phyloP scores from a whole-genome alignment of 805 yeast genomes.

The Saturnispora galanensis region DNA sequence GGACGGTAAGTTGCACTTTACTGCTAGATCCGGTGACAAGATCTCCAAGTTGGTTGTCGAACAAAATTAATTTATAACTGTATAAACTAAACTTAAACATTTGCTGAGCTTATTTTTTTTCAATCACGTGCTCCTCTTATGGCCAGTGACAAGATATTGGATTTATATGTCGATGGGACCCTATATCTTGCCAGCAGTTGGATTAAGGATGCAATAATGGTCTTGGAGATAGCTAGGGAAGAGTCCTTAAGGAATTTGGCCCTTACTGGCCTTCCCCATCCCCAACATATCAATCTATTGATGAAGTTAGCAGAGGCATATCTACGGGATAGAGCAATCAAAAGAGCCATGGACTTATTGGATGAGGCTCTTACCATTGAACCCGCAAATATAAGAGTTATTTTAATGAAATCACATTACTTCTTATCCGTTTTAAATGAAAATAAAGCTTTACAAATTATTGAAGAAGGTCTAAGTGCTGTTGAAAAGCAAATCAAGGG shows the following conservation, averaged over 20 bases:
- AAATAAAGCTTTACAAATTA: conserved; percentile 7
- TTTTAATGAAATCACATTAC: conserved; percentile 2
- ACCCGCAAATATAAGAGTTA: conserved; percentile 4
- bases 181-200: conserved; percentile 6
- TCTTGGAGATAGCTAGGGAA: conserved; percentile 1
- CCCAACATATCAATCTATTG: conserved; percentile 2
- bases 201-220: conserved; percentile 6
- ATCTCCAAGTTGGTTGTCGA: conserved; percentile 41
- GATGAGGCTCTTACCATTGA: conserved; percentile 5
- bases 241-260: not conserved
- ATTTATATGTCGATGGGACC: conserved; percentile 5
- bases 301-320: conserved; percentile 5
- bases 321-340: not conserved
- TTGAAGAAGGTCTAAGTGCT: not conserved
- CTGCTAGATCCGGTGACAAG: conserved; percentile 47
- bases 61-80: conserved; percentile 9
- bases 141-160: conserved; percentile 2
- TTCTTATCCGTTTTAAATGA: conserved; percentile 8
- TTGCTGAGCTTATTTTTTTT: not conserved
- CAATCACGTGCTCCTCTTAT: not conserved
- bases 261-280: not conserved
- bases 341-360: not conserved
- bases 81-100: not conserved
- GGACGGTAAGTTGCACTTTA: conserved; percentile 54
- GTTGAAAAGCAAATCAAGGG: not conserved